These are phyloP conservation scores for Earliella scabrosa DNA, from an alignment of 1,284 basidiomycete genomes.

Conservation along the genomic window DNA sequence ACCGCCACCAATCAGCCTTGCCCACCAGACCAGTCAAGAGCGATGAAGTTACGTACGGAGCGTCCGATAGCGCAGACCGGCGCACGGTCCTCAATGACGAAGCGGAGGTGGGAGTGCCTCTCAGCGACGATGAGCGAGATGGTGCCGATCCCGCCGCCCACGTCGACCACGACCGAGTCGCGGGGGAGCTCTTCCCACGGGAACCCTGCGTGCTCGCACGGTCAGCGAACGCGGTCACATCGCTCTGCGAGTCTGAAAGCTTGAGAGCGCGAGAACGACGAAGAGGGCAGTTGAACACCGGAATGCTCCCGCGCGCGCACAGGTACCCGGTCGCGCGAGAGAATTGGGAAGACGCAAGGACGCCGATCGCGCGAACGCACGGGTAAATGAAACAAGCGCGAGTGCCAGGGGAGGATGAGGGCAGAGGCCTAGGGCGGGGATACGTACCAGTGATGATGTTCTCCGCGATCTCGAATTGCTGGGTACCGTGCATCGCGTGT, in stretches of 20 bases:
- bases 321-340: too few species aligned
- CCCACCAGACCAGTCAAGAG: too few species aligned
- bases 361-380: too few species aligned
- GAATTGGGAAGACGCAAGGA: too few species aligned
- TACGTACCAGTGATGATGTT: slow-evolving; percentile 23
- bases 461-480: slow-evolving; percentile 19
- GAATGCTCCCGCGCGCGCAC: not conserved
- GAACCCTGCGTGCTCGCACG: slow-evolving; percentile 48
- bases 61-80: slow-evolving; percentile 1
- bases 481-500: slow-evolving; percentile 20
- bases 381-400: not conserved
- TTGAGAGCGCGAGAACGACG: not conserved
- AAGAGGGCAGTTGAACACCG: not conserved
- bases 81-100: slow-evolving; percentile 36
- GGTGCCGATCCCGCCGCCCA: slow-evolving; percentile 38
- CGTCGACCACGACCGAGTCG: slow-evolving; percentile 44
- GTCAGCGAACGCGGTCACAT: slow-evolving; percentile 23
- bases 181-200: slow-evolving; percentile 61
- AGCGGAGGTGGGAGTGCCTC: slow-evolving; percentile 25
- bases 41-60: slow-evolving; percentile 33
- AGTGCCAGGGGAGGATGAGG: not conserved
- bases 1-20: too few species aligned
- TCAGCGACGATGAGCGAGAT: slow-evolving; percentile 27
- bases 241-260: not conserved
- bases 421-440: too few species aligned